phyloP scores from a whole-genome alignment of 345 rosid species.

The Eucalyptus decipiens region DNA sequence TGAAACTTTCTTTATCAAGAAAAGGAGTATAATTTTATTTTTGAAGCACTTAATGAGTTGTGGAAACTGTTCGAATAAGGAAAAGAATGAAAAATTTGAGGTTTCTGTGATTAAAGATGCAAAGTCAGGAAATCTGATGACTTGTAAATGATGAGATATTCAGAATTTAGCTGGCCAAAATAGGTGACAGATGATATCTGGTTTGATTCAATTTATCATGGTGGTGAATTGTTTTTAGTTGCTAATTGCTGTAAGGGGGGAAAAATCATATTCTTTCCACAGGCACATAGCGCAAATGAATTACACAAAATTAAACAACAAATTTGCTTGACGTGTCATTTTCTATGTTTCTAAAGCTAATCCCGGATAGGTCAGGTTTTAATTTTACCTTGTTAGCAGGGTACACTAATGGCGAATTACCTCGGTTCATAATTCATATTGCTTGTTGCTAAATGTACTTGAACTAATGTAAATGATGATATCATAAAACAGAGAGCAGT shows the following conservation, averaged over 20 bases:
- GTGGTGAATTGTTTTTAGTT: background rate
- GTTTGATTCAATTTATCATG: background rate
- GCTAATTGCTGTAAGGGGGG: background rate
- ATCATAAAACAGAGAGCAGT: conserved; percentile 57
- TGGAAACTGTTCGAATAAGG: background rate
- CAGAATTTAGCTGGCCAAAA: background rate
- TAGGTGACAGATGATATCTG: background rate
- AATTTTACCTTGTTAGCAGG: background rate
- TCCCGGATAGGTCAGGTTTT: background rate
- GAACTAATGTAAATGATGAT: background rate
- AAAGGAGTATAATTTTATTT: background rate
- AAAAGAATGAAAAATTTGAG: background rate
- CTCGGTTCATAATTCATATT: background rate
- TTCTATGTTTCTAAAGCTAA: background rate
- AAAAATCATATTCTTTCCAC: background rate
- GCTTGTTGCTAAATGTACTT: background rate
- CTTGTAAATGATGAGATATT: background rate
- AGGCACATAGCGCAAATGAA: background rate
- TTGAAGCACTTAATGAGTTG: background rate
- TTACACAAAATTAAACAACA: background rate
- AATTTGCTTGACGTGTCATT: background rate
- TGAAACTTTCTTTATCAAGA: background rate
- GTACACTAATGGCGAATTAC: background rate
- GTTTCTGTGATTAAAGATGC: background rate
- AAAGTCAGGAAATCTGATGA: background rate